Evolutionary conservation across 768 basidiomycete species (phyloP), one percentile per base, ranked within the genome.

Genomic region (Termitomyces sp.): DNA sequence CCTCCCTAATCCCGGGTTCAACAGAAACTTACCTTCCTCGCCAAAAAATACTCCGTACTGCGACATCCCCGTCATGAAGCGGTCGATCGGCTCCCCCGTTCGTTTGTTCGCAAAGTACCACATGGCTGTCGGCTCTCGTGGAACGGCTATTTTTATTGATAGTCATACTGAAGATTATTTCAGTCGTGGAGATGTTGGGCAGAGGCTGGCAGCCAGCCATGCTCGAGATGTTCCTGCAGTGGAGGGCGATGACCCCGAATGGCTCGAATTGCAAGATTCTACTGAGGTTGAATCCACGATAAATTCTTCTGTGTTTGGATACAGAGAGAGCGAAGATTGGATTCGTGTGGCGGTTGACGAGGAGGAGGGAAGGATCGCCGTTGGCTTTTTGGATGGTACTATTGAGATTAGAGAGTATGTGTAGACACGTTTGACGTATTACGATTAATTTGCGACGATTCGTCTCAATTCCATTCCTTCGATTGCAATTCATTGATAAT

Each of bases 111-210:
- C 81, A 2, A 77, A 73, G 23, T 80, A 81, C 29, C 75, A 84
- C 47, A 76, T 84, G 70, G 72, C 73, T 0, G 62, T 89, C 19
- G 86, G 86, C 0, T 70, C 68, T 4, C 77, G 81, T 62, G 87
- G 87, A 4, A 87, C 84, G 5, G 82, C 80, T 5, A 60, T 90
- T 16, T 90, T 86, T 83, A 70, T 87, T 34, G 88, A 90, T 61
- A 82, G 74, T 47, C 82, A 86, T 48, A 80, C 82, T 0, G 82
- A 84, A 57, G 77, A 76, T 35, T 76, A 78, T 64, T 71, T 73
- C 57, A 70, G 70, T 1, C 73, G 73, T 29, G 72, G 71, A 37
- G 77, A 82, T 49, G 72, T 66, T 8, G 85, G 86, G 0, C 87
- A 90, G 66, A 76, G 87, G 46, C 65, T 89, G 21, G 86, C 83